phyloP scores from a whole-genome alignment of 179 eudicot genomes.

The Actinidia polygama region DNA sequence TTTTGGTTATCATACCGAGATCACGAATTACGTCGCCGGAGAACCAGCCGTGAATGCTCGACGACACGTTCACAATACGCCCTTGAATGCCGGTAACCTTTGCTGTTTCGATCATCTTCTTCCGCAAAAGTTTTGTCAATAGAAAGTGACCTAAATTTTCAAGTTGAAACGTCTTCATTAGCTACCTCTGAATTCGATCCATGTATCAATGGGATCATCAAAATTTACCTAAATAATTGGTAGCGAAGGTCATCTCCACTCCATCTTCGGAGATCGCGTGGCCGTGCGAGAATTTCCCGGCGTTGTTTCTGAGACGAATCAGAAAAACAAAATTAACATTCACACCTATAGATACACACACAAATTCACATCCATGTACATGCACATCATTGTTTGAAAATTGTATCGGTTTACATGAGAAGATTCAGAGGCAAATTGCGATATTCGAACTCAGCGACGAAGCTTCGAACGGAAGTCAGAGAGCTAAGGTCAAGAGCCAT shows the following conservation, averaged over 20 bases:
- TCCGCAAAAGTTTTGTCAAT: constrained; percentile 70
- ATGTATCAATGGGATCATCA: background rate
- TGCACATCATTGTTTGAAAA: background rate
- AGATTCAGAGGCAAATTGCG: constrained; percentile 77
- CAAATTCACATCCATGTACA: background rate
- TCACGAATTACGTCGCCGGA: constrained; percentile 64
- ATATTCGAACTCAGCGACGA: constrained; percentile 63
- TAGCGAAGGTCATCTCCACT: constrained; percentile 19
- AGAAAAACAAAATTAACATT: background rate
- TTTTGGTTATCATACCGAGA: constrained; percentile 57
- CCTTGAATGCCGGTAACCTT: constrained; percentile 64
- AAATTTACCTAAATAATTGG: constrained; percentile 17
- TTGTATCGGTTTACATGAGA: constrained; percentile 55
- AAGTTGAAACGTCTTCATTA: background rate
- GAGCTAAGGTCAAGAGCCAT: constrained; percentile 88
- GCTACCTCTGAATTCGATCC: background rate
- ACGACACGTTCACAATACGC: constrained; percentile 87
- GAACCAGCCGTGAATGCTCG: constrained; percentile 80
- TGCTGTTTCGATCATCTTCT: constrained; percentile 76
- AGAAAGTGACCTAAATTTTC: constrained; percentile 76
- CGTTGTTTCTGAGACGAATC: constrained; percentile 65
- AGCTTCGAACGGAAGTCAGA: constrained; percentile 69
- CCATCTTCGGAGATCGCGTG: constrained; percentile 37
- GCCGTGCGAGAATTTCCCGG: constrained; percentile 77
- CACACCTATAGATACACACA: background rate